phyloP scores from a whole-genome alignment of 2,329 filamentous ascomycete species.

The Fusarium sp. region DNA sequence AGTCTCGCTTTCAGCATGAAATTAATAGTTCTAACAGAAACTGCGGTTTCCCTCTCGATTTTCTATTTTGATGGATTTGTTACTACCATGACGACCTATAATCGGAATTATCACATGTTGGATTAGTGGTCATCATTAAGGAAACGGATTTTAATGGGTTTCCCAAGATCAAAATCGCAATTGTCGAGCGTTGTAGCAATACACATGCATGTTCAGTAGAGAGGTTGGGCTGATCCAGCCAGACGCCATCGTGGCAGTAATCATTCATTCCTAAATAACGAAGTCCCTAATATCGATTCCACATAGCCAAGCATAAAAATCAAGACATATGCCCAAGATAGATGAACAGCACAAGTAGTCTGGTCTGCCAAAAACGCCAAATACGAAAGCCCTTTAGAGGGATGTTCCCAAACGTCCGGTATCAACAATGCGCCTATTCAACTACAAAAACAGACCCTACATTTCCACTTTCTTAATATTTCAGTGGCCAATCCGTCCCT shows the following conservation, averaged over 20 bases:
- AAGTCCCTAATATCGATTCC: not conserved
- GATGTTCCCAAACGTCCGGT: not conserved
- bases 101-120: not conserved
- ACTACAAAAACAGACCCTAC: constrained; percentile 6
- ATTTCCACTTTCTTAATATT: not conserved
- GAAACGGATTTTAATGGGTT: not conserved
- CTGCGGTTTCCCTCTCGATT: not conserved
- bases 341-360: not conserved
- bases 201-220: not conserved
- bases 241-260: constrained; percentile 13
- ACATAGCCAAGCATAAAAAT: not conserved
- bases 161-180: not conserved
- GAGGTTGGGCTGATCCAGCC: constrained; percentile 1
- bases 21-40: not conserved
- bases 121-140: not conserved
- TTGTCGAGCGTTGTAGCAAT: not conserved
- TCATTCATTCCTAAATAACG: constrained; percentile 25
- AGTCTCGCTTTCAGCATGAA: not conserved
- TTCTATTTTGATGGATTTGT: not conserved
- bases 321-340: not conserved
- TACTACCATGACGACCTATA: not conserved
- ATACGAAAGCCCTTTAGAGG: constrained; percentile 1
- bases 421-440: constrained; percentile 26
- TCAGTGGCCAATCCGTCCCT: not conserved
- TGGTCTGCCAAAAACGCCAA: constrained; percentile 24